These are phyloP conservation scores for Paramecium caudatum DNA, from an alignment of 73 alveolate species.

Conservation along the genomic window DNA sequence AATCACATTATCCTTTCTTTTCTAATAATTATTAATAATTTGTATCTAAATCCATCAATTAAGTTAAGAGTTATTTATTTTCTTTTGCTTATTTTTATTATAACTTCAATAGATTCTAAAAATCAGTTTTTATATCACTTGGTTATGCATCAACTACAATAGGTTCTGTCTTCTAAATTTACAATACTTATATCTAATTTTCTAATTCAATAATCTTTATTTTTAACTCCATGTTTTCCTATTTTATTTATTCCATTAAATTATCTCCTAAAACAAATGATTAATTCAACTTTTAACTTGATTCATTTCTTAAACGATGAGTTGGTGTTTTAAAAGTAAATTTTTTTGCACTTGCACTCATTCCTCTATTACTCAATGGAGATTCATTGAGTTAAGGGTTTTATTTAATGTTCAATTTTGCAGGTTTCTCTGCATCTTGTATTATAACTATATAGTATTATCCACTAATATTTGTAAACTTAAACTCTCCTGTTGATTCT, in stretches of 20 bases:
- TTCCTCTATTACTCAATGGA: not conserved
- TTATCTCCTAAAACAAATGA: slow-evolving; percentile 40
- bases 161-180: not conserved
- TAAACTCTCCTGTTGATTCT: slow-evolving; percentile 50
- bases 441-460: slow-evolving; percentile 19
- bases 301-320: not conserved
- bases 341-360: not conserved
- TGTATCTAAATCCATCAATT: not conserved
- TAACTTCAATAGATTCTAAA: not conserved
- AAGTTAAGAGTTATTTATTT: not conserved
- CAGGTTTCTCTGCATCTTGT: slow-evolving; percentile 39
- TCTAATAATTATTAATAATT: slow-evolving; percentile 34
- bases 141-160: not conserved
- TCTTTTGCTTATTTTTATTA: slow-evolving; percentile 15
- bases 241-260: slow-evolving; percentile 18
- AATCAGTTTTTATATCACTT: slow-evolving; percentile 17
- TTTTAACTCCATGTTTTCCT: slow-evolving; percentile 7
- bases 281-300: slow-evolving; percentile 14
- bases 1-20: not conserved
- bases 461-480: slow-evolving; percentile 22
- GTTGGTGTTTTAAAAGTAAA: slow-evolving; percentile 9
- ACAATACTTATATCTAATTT: not conserved
- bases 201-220: slow-evolving; percentile 9
- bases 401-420: slow-evolving; percentile 43
- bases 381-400: not conserved